phyloP scores from a whole-genome alignment of 306 rosid species.

The Vicia faba region DNA sequence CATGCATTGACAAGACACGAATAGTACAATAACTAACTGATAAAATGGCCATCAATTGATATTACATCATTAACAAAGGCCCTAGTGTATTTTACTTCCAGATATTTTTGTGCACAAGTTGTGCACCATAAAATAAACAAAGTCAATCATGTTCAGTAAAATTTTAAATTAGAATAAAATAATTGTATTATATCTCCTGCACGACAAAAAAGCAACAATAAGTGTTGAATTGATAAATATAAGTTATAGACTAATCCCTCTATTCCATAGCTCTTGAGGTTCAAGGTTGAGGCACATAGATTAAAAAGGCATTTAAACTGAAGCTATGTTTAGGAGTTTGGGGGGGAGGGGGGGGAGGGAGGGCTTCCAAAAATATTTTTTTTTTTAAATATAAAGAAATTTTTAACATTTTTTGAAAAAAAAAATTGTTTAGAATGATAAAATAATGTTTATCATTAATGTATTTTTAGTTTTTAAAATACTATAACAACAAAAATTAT shows the following conservation, averaged over 20 bases:
- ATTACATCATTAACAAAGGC: slow-evolving; percentile 10
- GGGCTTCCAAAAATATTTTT: no score
- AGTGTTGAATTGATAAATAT: slow-evolving; percentile 5
- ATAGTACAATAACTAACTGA: neutral
- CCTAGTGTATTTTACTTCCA: neutral
- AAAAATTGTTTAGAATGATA: no score
- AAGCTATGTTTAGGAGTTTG: no score
- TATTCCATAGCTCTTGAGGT: neutral
- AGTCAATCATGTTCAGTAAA: neutral
- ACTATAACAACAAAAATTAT: no score
- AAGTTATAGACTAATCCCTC: neutral
- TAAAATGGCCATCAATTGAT: neutral
- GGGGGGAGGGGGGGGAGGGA: no score
- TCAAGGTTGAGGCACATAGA: slow-evolving; percentile 2
- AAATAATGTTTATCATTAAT: no score
- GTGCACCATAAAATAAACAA: slow-evolving; percentile 6
- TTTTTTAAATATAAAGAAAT: no score
- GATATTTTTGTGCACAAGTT: neutral
- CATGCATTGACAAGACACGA: slow-evolving; percentile 15
- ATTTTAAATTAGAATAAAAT: neutral
- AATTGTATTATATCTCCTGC: neutral
- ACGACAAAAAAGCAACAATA: neutral
- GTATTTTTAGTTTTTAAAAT: no score
- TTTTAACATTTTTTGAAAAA: no score
- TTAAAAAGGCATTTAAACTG: neutral